Evolutionary conservation across 1,139 yeast genomes (phyloP), one percentile per base, ranked within the genome.

Genomic region (Candida gigantensis): DNA sequence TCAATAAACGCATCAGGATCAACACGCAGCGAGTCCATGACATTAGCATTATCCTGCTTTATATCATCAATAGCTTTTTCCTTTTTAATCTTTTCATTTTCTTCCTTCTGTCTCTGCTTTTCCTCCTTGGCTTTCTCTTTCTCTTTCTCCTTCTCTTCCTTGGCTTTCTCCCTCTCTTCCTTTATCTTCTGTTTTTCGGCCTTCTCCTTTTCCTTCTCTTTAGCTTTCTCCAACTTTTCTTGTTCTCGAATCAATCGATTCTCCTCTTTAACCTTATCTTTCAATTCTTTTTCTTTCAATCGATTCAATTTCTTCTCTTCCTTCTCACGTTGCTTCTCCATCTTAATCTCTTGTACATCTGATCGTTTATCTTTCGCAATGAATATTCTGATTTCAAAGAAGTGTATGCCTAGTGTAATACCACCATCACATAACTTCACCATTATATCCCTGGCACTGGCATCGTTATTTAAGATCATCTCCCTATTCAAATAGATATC

Each of bases 381-480:
- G 58, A 86, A 92, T 30, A 92, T 59, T 43, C 95, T 68, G 5
- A 84, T 74, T 29, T 83, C 89, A 57, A 87, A 86, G 1, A 67
- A 62, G 60, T 92, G 98, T 0, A 96, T 96, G 0, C 97, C 97
- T 25, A 85, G 69, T 5, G 72, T 68, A 64, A 89, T 60, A 1
- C 69, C 63, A 40, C 90, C 80, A 49, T 90, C 97, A 50, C 94
- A 79, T 41, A 92, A 64, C 54, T 88, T 88, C 40, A 88, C 85
- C 96, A 90, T 89, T 36, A 82, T 82, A 48, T 92, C 97, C 47
- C 95, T 69, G 24, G 84, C 84, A 56, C 79, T 79, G 7, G 69
- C 70, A 10, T 73, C 73, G 25, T 62, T 51, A 5, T 72, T 67
- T 33, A 72, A 58, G 26, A 75, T 67, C 24, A 83, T 72, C 10